Conservation (phyloP, 495 filamentous ascomycete genomes). For the Corynascus novoguineensis region DNA sequence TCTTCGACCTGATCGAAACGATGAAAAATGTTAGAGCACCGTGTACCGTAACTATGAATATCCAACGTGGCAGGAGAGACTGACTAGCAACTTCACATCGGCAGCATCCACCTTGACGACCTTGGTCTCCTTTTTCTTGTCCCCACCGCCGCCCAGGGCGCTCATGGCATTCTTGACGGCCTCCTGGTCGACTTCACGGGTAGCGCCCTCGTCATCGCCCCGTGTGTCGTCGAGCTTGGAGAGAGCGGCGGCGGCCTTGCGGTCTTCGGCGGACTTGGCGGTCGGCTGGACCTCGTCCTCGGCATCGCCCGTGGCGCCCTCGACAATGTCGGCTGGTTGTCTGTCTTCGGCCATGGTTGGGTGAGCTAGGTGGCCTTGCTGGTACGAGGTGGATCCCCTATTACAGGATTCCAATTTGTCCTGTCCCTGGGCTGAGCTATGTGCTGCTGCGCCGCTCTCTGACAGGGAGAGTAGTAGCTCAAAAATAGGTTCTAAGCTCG, state of each 20-base stretch:
- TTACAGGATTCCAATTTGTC: no score
- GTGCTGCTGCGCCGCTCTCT: neutral
- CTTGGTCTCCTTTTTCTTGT: conserved; percentile 43
- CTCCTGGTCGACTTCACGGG: conserved; percentile 67
- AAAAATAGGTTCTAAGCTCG: neutral
- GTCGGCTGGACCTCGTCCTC: conserved; percentile 57
- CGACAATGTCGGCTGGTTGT: conserved; percentile 51
- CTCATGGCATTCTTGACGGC: conserved; percentile 82
- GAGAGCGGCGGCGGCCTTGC: conserved; percentile 84
- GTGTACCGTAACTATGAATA: neutral
- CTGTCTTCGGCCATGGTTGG: conserved; percentile 53
- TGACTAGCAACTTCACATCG: conserved; percentile 40
- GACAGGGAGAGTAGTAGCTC: neutral
- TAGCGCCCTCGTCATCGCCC: conserved; percentile 52
- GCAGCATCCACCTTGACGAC: conserved; percentile 44
- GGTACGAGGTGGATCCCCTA: neutral
- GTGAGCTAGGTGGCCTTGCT: neutral
- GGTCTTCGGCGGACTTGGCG: conserved; percentile 72
- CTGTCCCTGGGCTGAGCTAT: neutral
- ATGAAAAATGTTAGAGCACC: neutral
- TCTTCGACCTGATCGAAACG: conserved; percentile 59
- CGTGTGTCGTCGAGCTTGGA: conserved; percentile 63
- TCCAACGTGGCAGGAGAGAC: conserved; percentile 6
- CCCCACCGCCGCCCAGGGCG: conserved; percentile 48
- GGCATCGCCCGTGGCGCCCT: conserved; percentile 57